Evolutionary conservation across 2,329 filamentous ascomycete genomes (phyloP).

Genomic region (Aspergillus sp.): DNA sequence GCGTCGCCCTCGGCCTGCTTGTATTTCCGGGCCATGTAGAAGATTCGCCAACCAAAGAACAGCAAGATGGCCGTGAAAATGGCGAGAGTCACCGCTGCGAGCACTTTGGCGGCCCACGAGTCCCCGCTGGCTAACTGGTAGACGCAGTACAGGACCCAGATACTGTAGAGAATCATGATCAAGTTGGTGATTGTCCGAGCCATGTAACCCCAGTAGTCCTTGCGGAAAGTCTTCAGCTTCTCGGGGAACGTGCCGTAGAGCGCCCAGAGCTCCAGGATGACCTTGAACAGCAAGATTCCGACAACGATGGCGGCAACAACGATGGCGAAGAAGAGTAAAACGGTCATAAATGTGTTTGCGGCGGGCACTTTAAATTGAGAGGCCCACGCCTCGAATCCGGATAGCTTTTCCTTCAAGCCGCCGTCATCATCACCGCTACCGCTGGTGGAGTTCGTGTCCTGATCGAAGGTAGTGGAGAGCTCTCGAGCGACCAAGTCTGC

Average conservation of each 20-base stretch:
- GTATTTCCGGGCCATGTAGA: slow-evolving; percentile 68
- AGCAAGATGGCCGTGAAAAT: slow-evolving; percentile 78
- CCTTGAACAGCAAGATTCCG: slow-evolving; percentile 83
- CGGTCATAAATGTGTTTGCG: slow-evolving; percentile 94
- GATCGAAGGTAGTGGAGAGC: slow-evolving; percentile 41
- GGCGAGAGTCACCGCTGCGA: slow-evolving; percentile 77
- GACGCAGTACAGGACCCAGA: slow-evolving; percentile 94
- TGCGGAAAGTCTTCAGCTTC: slow-evolving; percentile 77
- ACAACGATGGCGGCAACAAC: slow-evolving; percentile 80
- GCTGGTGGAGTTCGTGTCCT: slow-evolving; percentile 32
- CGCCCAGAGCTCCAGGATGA: slow-evolving; percentile 86
- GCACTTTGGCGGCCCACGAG: slow-evolving; percentile 84
- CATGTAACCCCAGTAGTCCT: slow-evolving; percentile 94
- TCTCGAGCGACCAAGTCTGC: slow-evolving; percentile 56
- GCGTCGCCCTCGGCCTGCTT: slow-evolving; percentile 74
- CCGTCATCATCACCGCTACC: slow-evolving; percentile 27
- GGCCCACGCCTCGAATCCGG: slow-evolving; percentile 78
- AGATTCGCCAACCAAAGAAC: slow-evolving; percentile 85
- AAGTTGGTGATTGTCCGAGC: slow-evolving; percentile 85
- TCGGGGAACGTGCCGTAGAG: slow-evolving; percentile 85
- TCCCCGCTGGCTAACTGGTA: slow-evolving; percentile 94
- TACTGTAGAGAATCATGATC: slow-evolving; percentile 86
- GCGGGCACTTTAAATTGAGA: slow-evolving; percentile 81
- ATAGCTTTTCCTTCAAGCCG: slow-evolving; percentile 57
- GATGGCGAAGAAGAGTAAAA: slow-evolving; percentile 84